Conservation (phyloP, 2,329 filamentous ascomycete genomes). For the Sclerotinia sclerotiorum region DNA sequence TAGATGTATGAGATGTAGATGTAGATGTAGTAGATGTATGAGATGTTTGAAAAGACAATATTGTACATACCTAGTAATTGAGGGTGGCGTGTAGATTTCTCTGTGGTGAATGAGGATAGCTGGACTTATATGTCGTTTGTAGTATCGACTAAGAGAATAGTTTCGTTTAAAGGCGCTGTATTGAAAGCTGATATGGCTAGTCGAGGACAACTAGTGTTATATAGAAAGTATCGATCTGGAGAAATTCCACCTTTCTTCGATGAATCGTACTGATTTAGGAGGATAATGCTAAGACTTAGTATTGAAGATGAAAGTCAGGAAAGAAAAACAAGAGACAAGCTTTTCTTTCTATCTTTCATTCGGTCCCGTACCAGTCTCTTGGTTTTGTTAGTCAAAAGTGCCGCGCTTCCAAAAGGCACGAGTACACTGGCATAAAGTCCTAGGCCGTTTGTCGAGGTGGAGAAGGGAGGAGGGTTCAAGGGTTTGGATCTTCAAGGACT, state of each 20-base stretch:
- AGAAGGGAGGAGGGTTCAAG: conserved; percentile 16
- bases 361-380: neutral
- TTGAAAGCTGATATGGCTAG: neutral
- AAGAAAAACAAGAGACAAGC: neutral
- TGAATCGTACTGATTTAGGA: neutral
- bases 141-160: neutral
- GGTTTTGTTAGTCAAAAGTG: neutral
- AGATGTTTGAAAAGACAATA: neutral
- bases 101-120: neutral
- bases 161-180: neutral
- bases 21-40: neutral
- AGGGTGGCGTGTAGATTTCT: neutral
- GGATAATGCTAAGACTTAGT: neutral
- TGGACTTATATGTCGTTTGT: too few relatives aligned
- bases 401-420: neutral
- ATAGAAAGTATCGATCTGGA: neutral
- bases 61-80: neutral
- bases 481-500: neutral
- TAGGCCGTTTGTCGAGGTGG: conserved; percentile 19
- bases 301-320: too few relatives aligned
- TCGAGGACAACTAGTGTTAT: neutral
- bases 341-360: conserved; percentile 6
- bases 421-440: conserved; percentile 9
- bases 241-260: neutral
- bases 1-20: too few relatives aligned